Evolutionary conservation across 305 asterid species (phyloP).

Genomic region (Petunia hybrid): DNA sequence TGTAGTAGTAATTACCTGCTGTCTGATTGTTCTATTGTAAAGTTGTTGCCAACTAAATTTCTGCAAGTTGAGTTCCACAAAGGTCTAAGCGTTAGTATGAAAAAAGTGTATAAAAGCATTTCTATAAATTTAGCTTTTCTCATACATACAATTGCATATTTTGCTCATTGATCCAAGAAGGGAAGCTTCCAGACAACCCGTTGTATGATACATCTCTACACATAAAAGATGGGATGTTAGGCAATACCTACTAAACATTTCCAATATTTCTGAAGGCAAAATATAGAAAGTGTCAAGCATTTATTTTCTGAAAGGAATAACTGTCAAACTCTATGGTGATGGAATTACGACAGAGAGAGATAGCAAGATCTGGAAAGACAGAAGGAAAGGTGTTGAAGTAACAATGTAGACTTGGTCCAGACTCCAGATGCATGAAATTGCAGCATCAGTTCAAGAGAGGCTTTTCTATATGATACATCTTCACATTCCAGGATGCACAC

Average conservation of each 20-base stretch:
- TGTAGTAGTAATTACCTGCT: slow-evolving; percentile 54
- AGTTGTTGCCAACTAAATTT: slow-evolving; percentile 82
- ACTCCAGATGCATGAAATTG: slow-evolving; percentile 1
- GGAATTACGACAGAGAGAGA: not conserved
- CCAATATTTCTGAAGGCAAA: not conserved
- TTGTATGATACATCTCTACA: slow-evolving; percentile 91
- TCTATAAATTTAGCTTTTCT: not conserved
- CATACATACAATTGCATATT: slow-evolving; percentile 67
- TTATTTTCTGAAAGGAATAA: not conserved
- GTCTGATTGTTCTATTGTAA: slow-evolving; percentile 51
- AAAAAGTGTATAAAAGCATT: not conserved
- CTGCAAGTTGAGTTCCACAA: slow-evolving; percentile 52
- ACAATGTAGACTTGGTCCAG: not conserved
- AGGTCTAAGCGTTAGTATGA: slow-evolving; percentile 32
- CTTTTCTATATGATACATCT: not conserved
- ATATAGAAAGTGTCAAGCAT: not conserved
- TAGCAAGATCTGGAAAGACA: not conserved
- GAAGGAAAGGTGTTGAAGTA: not conserved
- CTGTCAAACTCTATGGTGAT: not conserved
- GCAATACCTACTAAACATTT: not conserved
- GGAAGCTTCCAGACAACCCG: slow-evolving; percentile 70
- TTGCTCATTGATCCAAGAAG: slow-evolving; percentile 63
- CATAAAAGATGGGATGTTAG: slow-evolving; percentile 17
- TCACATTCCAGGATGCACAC: not conserved
- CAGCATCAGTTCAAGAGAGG: not conserved